These are phyloP conservation scores for Nothophoma quercina DNA, from an alignment of 2,329 filamentous ascomycete species.

Conservation along the genomic window DNA sequence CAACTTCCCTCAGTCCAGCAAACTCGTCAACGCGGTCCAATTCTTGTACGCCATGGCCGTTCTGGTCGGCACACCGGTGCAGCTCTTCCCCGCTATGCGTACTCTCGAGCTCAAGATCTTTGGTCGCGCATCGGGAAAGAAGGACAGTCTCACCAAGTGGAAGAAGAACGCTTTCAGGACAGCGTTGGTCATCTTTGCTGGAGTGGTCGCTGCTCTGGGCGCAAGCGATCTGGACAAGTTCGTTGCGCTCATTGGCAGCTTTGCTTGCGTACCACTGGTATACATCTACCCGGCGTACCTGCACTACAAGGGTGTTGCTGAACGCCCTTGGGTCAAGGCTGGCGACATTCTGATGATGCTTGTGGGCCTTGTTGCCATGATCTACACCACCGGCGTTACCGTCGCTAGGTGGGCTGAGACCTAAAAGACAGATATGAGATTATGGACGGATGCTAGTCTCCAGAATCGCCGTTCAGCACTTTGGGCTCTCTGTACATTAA, in stretches of 20 bases:
- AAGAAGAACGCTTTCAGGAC: constrained; percentile 75
- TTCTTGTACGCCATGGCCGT: constrained; percentile 78
- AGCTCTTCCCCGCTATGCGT: constrained; percentile 75
- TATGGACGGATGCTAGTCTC: too few species aligned
- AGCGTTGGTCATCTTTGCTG: constrained; percentile 64
- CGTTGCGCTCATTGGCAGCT: constrained; percentile 75
- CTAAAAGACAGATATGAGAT: neutral
- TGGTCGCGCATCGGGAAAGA: constrained; percentile 71
- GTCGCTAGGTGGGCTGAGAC: constrained; percentile 51
- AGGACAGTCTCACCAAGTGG: constrained; percentile 72
- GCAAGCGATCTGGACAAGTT: constrained; percentile 77
- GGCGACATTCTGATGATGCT: constrained; percentile 70
- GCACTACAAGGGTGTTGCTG: constrained; percentile 72
- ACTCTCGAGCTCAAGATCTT: constrained; percentile 75
- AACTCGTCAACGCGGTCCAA: constrained; percentile 78
- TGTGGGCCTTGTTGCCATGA: constrained; percentile 73
- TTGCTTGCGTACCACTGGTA: constrained; percentile 77
- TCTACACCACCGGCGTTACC: constrained; percentile 74
- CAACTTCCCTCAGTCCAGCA: constrained; percentile 75
- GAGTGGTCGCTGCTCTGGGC: constrained; percentile 67
- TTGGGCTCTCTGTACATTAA: neutral
- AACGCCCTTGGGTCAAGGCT: constrained; percentile 61
- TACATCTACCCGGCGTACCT: constrained; percentile 78
- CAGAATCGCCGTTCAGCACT: neutral
- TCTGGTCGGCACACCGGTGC: constrained; percentile 75